Percentiles rank a stretch among this genome's conserved stretches.
phyloP scores from a whole-genome alignment of 352 stramenopile species.

The Phytophthora agathidicida region DNA sequence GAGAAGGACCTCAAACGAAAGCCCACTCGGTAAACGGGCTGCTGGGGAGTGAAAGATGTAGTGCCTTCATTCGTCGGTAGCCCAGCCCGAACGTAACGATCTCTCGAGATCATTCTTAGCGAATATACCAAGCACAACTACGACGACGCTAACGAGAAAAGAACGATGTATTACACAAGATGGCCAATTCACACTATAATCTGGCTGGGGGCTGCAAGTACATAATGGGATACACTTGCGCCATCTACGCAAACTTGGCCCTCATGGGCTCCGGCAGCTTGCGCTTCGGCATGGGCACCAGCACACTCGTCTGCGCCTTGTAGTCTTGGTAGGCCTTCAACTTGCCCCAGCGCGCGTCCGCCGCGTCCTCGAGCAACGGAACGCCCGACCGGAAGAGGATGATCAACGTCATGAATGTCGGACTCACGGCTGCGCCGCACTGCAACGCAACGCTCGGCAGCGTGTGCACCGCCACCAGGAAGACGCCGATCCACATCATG shows the following conservation, averaged over 20 bases:
- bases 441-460: conserved; percentile 44
- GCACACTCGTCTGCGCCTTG: conserved; percentile 71
- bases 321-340: conserved; percentile 77
- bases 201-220: no score
- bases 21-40: no score
- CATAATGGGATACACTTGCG: no score
- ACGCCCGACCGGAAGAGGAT: conserved; percentile 77
- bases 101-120: no score
- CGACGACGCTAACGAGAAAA: no score
- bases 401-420: conserved; percentile 76
- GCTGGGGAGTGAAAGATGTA: no score
- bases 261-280: not conserved
- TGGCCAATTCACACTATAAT: no score
- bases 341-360: conserved; percentile 71
- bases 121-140: no score
- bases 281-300: conserved; percentile 50
- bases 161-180: no score
- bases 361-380: conserved; percentile 76
- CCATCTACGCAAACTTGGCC: conserved; percentile 1
- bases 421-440: conserved; percentile 54
- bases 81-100: no score
- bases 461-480: conserved; percentile 50
- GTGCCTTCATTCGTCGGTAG: no score
- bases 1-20: no score
- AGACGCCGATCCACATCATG: conserved; percentile 86